phyloP scores from a whole-genome alignment of 2,329 filamentous ascomycete genomes.

The Fusarium bulbicola region DNA sequence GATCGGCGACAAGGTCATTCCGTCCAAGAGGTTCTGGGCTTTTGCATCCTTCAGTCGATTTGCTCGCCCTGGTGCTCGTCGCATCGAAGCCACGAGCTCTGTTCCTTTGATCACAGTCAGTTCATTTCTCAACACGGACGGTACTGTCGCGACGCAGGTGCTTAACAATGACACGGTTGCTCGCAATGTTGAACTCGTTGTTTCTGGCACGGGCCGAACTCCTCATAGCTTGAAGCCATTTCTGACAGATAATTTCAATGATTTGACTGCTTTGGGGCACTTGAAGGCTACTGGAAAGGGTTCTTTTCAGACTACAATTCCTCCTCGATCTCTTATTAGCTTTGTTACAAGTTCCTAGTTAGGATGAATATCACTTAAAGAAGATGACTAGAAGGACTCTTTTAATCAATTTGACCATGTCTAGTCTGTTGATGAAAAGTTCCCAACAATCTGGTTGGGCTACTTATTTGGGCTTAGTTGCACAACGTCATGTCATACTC shows the following conservation, averaged over 20 bases:
- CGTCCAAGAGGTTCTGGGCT: neutral
- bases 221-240: neutral
- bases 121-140: neutral
- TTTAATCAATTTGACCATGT: neutral
- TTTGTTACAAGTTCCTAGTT: neutral
- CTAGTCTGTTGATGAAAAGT: neutral
- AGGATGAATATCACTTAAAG: too few species aligned
- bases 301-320: neutral
- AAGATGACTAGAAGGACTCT: neutral
- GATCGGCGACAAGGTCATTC: neutral
- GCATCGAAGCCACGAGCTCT: neutral
- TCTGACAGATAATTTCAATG: neutral
- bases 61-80: neutral
- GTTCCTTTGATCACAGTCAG: neutral
- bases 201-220: neutral
- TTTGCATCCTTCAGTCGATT: neutral
- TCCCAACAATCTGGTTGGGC: neutral
- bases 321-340: neutral
- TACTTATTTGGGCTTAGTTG: neutral
- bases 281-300: neutral
- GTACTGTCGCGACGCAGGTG: neutral
- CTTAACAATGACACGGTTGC: neutral
- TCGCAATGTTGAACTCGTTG: neutral
- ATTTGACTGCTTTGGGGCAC: neutral
- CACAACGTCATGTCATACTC: neutral